These are phyloP conservation scores for Albatrellus sp. DNA, from an alignment of 1,284 basidiomycete genomes.

Conservation along the genomic window DNA sequence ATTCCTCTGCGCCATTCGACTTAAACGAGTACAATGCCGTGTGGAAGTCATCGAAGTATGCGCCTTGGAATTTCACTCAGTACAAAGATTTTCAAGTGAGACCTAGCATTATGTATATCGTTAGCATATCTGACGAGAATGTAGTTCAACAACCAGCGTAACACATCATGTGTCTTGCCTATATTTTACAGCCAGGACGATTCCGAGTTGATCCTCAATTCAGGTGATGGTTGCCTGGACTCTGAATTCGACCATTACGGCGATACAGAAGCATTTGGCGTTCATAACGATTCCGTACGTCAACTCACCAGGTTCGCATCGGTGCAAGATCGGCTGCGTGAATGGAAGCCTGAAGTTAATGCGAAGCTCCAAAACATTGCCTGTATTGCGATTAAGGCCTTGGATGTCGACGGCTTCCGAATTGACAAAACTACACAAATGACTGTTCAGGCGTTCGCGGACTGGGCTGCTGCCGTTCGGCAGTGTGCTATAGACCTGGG, in stretches of 20 bases:
- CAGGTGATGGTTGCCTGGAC: constrained; percentile 55
- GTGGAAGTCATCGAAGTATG: constrained; percentile 68
- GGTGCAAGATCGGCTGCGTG: constrained; percentile 85
- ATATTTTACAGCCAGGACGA: constrained; percentile 73
- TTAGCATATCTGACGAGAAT: constrained; percentile 3
- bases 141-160: constrained; percentile 54
- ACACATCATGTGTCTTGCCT: constrained; percentile 64
- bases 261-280: constrained; percentile 93
- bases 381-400: constrained; percentile 74
- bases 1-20: constrained; percentile 68
- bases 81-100: constrained; percentile 73
- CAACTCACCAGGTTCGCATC: constrained; percentile 89
- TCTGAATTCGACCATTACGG: constrained; percentile 91
- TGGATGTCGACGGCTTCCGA: constrained; percentile 87
- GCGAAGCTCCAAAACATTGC: constrained; percentile 65
- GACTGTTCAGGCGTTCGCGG: constrained; percentile 66
- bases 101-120: constrained; percentile 1
- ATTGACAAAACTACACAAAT: constrained; percentile 91
- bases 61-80: constrained; percentile 74
- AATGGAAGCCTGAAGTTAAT: constrained; percentile 74
- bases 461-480: constrained; percentile 65
- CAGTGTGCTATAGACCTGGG: constrained; percentile 57
- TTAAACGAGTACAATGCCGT: constrained; percentile 61
- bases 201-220: constrained; percentile 45
- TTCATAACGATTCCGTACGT: constrained; percentile 88